Conservation (phyloP, 2,329 filamentous ascomycete species). For the Fusarium succisae region DNA sequence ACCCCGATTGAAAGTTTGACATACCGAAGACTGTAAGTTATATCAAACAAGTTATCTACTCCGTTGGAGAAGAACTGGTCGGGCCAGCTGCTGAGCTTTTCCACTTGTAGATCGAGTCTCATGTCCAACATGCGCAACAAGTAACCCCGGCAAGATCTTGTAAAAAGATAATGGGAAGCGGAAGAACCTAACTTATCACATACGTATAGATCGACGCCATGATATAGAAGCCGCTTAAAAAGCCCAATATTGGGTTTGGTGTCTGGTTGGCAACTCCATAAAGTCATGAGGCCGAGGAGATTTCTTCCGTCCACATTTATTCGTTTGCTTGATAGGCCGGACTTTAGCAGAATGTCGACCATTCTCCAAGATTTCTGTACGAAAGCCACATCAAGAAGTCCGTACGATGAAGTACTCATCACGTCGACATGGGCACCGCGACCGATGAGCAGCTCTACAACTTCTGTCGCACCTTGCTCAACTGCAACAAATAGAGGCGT, state of each 20-base stretch:
- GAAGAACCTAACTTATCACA: neutral
- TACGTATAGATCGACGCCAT: neutral
- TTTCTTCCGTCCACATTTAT: neutral
- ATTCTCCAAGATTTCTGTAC: neutral
- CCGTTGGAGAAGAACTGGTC: neutral
- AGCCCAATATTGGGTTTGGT: neutral
- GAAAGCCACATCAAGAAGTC: neutral
- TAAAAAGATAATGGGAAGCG: neutral
- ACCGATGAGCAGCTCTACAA: neutral
- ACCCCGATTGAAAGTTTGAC: neutral
- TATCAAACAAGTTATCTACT: accelerated
- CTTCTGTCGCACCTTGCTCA: neutral
- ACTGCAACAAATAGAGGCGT: neutral
- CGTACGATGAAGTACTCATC: neutral
- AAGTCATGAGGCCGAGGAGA: neutral
- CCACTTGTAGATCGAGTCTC: neutral
- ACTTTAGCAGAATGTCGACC: neutral
- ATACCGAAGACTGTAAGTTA: neutral
- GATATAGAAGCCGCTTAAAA: neutral
- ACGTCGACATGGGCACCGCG: neutral
- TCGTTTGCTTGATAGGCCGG: neutral
- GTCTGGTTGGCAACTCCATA: neutral
- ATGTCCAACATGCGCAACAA: neutral
- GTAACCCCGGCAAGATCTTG: neutral
- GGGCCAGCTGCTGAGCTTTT: neutral